A percentile compares a stretch with the other conserved stretches of the same genome.
Conservation (phyloP, 495 filamentous ascomycete genomes). For the Evansstolkia leycettana region DNA sequence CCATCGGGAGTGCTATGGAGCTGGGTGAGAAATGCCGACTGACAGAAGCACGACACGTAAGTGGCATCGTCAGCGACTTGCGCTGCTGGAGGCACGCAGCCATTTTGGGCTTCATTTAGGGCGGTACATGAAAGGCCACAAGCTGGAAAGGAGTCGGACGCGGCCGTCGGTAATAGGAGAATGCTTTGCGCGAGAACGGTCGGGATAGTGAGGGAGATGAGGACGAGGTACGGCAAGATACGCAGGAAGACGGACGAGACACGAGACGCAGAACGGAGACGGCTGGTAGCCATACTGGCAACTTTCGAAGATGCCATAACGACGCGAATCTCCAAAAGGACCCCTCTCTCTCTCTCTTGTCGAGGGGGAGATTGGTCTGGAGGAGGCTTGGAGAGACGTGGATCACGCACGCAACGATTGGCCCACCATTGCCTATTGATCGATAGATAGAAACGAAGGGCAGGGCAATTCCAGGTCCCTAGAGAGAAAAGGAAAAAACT, state of each 20-base stretch:
- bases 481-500: too few relatives aligned
- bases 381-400: too few relatives aligned
- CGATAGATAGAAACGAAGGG: too few relatives aligned
- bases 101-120: conserved; percentile 31
- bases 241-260: neutral
- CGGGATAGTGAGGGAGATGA: conserved; percentile 3
- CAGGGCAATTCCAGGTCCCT: too few relatives aligned
- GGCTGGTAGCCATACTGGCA: too few relatives aligned
- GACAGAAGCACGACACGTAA: conserved; percentile 46
- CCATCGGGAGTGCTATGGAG: conserved; percentile 22
- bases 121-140: conserved; percentile 36
- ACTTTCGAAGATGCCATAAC: too few relatives aligned
- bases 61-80: conserved; percentile 16
- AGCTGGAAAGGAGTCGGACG: conserved; percentile 30
- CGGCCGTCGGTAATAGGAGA: conserved; percentile 14
- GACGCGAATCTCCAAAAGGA: too few relatives aligned
- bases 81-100: conserved; percentile 29
- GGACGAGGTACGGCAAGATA: neutral
- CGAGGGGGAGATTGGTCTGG: too few relatives aligned
- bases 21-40: conserved; percentile 26
- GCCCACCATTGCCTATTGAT: too few relatives aligned
- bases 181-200: conserved; percentile 14
- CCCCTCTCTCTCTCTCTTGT: too few relatives aligned
- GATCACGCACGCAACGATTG: too few relatives aligned
- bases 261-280: too few relatives aligned